These are phyloP conservation scores for Polyporus arcularius DNA, from an alignment of 768 basidiomycete genomes.

Conservation along the genomic window DNA sequence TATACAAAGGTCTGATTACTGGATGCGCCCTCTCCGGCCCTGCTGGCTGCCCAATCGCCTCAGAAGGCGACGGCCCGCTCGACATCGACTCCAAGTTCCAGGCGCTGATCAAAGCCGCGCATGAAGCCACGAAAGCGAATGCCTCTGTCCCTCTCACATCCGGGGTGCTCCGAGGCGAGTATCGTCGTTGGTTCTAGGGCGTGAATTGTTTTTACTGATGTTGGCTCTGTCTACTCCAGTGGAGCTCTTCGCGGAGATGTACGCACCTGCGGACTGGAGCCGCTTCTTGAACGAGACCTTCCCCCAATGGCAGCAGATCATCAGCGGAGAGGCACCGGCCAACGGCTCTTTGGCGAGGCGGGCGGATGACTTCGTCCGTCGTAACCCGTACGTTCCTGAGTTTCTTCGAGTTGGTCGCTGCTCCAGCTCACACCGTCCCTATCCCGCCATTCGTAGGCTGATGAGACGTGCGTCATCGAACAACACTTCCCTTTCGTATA, in stretches of 20 bases:
- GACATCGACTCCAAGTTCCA: neutral
- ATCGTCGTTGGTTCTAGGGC: neutral
- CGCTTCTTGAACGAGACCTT: no score
- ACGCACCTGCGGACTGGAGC: no score
- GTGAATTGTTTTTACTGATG: neutral
- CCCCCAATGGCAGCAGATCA: no score
- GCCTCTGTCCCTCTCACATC: neutral
- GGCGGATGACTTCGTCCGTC: no score
- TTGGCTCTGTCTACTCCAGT: neutral
- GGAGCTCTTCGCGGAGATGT: neutral
- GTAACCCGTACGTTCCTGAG: no score
- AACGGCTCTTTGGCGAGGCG: no score
- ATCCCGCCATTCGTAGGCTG: no score
- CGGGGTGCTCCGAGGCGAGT: neutral
- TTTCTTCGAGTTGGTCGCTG: no score
- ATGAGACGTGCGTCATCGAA: no score
- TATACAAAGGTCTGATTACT: conserved; percentile 3
- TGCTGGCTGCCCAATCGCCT: conserved; percentile 2
- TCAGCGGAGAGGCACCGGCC: no score
- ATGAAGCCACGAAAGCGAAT: neutral
- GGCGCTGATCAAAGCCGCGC: neutral
- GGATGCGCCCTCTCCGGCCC: conserved; percentile 14
- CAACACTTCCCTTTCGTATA: no score
- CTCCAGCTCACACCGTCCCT: no score
- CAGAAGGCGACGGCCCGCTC: neutral